A percentile compares a stretch with the other conserved stretches of the same genome.
Evolutionary conservation across 345 rosid species (phyloP).

Genomic region (Zanthoxylum bungeanum): DNA sequence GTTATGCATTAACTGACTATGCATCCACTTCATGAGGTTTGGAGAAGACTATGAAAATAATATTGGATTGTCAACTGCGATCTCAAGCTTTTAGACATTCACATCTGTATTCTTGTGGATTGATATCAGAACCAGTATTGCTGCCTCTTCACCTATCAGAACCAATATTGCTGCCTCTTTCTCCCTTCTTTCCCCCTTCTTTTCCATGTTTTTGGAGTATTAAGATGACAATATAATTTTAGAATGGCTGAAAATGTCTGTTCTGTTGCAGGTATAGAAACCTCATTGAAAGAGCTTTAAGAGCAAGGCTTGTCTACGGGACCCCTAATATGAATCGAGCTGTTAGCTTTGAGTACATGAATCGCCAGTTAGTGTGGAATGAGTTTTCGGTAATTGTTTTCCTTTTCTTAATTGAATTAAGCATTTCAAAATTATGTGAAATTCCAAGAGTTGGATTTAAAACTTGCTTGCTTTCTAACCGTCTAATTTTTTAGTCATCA

Average conservation of each 20-base stretch:
- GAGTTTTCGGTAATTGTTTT: slow-evolving; percentile 80
- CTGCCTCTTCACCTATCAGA: too few species aligned
- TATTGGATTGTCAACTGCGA: background rate
- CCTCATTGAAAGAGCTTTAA: slow-evolving; percentile 83
- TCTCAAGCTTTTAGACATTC: background rate
- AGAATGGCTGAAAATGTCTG: slow-evolving; percentile 4
- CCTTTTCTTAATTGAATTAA: background rate
- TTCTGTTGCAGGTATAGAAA: slow-evolving; percentile 70
- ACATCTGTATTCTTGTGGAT: background rate
- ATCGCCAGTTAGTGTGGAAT: slow-evolving; percentile 97
- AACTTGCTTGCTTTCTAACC: background rate
- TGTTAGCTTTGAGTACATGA: slow-evolving; percentile 98
- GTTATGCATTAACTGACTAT: background rate
- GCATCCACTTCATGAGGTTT: background rate
- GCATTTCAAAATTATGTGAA: background rate
- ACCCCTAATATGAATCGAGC: slow-evolving; percentile 93
- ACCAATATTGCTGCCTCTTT: background rate
- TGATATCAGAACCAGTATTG: background rate
- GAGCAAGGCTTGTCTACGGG: slow-evolving; percentile 92
- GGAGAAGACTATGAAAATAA: background rate
- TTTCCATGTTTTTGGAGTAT: background rate
- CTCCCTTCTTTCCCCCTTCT: too few species aligned
- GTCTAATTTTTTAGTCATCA: background rate
- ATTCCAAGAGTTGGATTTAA: background rate
- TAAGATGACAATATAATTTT: background rate